Percentiles rank a stretch among this genome's conserved stretches.
Conservation (phyloP, 805 yeast genomes). For the Danielia reshetovae region DNA sequence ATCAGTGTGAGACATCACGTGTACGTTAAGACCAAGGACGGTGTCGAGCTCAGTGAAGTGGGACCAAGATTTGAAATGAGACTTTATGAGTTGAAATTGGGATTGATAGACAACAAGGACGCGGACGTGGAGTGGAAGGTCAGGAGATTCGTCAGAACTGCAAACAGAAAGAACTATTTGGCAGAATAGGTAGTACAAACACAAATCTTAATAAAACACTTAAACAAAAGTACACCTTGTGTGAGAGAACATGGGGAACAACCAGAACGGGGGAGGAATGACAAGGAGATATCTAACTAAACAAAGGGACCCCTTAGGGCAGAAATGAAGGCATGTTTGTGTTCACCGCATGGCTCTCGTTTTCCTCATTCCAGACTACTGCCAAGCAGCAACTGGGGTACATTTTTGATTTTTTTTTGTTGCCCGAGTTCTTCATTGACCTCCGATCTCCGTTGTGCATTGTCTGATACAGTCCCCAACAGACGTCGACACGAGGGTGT, state of each 20-base stretch:
- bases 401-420: too few relatives aligned
- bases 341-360: background rate
- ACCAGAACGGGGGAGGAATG: background rate
- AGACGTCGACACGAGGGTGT: constrained; percentile 34
- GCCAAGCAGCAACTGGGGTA: too few relatives aligned
- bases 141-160: constrained; percentile 91
- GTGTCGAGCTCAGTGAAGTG: constrained; percentile 89
- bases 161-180: constrained; percentile 88
- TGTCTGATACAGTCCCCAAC: constrained; percentile 40
- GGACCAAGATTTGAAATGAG: constrained; percentile 99
- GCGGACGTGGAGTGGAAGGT: constrained; percentile 98
- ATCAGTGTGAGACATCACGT: constrained; percentile 95
- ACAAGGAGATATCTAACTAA: background rate
- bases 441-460: constrained; percentile 35
- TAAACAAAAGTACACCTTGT: background rate
- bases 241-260: background rate
- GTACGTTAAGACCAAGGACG: constrained; percentile 82
- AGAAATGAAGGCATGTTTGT: background rate
- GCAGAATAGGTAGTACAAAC: constrained; percentile 17
- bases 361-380: too few relatives aligned
- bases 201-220: background rate
- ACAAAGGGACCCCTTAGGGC: background rate
- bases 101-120: constrained; percentile 91
- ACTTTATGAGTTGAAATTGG: constrained; percentile 79
- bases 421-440: too few relatives aligned